phyloP scores from a whole-genome alignment of 805 yeast genomes.

The Metschnikowia dekortorum region DNA sequence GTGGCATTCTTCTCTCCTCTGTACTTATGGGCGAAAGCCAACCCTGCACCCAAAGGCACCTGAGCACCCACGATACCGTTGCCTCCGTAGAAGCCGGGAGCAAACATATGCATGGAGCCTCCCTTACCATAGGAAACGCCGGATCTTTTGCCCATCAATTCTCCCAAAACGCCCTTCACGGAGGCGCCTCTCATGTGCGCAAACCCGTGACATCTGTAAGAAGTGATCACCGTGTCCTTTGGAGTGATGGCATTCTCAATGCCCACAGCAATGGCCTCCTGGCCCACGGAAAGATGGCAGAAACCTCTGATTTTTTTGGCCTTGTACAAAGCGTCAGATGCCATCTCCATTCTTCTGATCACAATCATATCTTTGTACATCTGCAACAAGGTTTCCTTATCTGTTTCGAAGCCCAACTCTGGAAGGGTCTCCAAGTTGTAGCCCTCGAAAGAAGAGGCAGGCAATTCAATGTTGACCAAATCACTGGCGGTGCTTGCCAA shows the following conservation, averaged over 20 bases:
- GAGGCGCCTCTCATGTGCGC: constrained; percentile 95
- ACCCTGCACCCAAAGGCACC: constrained; percentile 96
- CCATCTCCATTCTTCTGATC: constrained; percentile 98
- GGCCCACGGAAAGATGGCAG: constrained; percentile 98
- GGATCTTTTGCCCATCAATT: constrained; percentile 91
- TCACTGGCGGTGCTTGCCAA: constrained; percentile 34
- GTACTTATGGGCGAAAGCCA: constrained; percentile 98
- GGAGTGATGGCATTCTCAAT: constrained; percentile 89
- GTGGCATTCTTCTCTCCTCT: constrained; percentile 72
- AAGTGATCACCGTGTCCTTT: constrained; percentile 87
- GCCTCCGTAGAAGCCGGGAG: constrained; percentile 96
- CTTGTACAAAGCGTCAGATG: constrained; percentile 95
- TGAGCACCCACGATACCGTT: constrained; percentile 99
- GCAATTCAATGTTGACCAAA: constrained; percentile 54
- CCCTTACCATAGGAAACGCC: constrained; percentile 98
- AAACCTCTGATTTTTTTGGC: constrained; percentile 98
- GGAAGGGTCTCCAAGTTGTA: constrained; percentile 72
- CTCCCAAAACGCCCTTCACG: constrained; percentile 86
- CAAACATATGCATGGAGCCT: constrained; percentile 99
- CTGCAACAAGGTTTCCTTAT: constrained; percentile 73
- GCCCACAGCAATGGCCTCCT: constrained; percentile 98
- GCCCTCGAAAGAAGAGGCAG: constrained; percentile 79
- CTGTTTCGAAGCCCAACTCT: constrained; percentile 66
- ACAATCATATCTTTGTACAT: constrained; percentile 96
- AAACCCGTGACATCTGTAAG: constrained; percentile 99